Percentiles rank a stretch among this genome's conserved stretches.
Evolutionary conservation across 1,284 basidiomycete species (phyloP).

Genomic region (Leucoagaricus sp.): DNA sequence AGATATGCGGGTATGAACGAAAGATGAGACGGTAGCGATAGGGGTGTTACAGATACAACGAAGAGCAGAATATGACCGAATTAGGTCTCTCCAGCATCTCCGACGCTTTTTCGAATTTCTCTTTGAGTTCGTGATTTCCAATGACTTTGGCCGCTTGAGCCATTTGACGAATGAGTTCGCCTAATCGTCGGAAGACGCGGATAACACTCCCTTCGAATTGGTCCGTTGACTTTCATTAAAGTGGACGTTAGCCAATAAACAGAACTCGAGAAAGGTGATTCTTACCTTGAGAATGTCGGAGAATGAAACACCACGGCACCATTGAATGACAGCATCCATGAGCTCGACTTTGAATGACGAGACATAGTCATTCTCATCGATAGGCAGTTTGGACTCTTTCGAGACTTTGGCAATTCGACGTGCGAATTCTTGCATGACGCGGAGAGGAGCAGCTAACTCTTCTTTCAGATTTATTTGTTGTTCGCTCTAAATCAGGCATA

Average conservation of each 20-base stretch:
- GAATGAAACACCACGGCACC: conserved; percentile 98
- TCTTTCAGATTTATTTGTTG: conserved; percentile 87
- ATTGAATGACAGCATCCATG: conserved; percentile 96
- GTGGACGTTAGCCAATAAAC: background rate
- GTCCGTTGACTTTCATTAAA: conserved; percentile 78
- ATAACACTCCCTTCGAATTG: conserved; percentile 96
- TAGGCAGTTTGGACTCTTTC: conserved; percentile 85
- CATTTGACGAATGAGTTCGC: conserved; percentile 97
- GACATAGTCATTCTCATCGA: conserved; percentile 96
- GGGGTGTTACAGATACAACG: conserved; percentile 64
- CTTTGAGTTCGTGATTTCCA: conserved; percentile 89
- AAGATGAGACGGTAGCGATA: background rate
- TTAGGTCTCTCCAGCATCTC: conserved; percentile 91
- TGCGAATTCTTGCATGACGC: conserved; percentile 95
- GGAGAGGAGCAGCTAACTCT: conserved; percentile 89
- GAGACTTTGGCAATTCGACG: conserved; percentile 94
- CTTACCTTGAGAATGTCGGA: conserved; percentile 93
- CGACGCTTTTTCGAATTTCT: conserved; percentile 87
- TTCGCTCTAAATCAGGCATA: conserved; percentile 68
- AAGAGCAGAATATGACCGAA: conserved; percentile 93
- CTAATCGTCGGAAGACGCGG: conserved; percentile 90
- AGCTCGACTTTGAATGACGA: conserved; percentile 96
- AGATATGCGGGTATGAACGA: background rate
- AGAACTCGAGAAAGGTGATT: background rate
- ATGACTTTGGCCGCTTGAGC: conserved; percentile 93